phyloP scores from a whole-genome alignment of 2,329 filamentous ascomycete species.

The Thielaviopsis euricoi region DNA sequence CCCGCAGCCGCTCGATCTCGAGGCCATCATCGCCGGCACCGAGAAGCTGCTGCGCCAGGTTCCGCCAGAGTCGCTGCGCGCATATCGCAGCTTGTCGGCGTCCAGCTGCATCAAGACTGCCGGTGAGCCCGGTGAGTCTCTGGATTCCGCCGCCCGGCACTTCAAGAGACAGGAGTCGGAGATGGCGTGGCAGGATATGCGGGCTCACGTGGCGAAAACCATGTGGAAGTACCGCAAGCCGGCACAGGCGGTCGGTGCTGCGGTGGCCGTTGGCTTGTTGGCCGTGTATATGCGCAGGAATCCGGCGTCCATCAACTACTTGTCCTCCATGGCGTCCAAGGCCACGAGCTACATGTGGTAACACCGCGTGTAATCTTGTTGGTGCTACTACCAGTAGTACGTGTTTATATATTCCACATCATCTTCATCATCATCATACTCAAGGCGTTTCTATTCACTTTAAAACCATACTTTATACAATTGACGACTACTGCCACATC shows the following conservation, averaged over 20 bases:
- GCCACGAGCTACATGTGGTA: not conserved
- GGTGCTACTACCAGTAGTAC: no score
- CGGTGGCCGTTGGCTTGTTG: slow-evolving; percentile 49
- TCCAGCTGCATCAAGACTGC: slow-evolving; percentile 74
- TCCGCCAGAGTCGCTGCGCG: slow-evolving; percentile 56
- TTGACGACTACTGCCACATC: not conserved
- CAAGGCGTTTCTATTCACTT: not conserved
- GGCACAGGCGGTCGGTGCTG: slow-evolving; percentile 41
- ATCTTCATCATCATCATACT: no score
- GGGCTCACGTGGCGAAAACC: not conserved
- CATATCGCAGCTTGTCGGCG: slow-evolving; percentile 56
- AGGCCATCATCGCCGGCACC: slow-evolving; percentile 54
- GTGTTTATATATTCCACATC: no score
- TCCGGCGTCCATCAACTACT: slow-evolving; percentile 14
- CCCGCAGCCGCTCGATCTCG: slow-evolving; percentile 64
- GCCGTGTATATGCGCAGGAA: slow-evolving; percentile 50
- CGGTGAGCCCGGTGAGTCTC: slow-evolving; percentile 29
- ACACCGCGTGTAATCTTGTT: no score
- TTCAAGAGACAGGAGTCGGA: slow-evolving; percentile 59
- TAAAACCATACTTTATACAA: not conserved
- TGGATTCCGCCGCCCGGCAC: slow-evolving; percentile 48
- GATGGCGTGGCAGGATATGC: slow-evolving; percentile 27
- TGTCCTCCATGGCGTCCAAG: not conserved
- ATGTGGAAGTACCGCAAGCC: slow-evolving; percentile 41
- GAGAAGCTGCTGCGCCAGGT: slow-evolving; percentile 43